Evolutionary conservation across 495 filamentous ascomycete genomes (phyloP).

Genomic region (Penicillium desertorum): DNA sequence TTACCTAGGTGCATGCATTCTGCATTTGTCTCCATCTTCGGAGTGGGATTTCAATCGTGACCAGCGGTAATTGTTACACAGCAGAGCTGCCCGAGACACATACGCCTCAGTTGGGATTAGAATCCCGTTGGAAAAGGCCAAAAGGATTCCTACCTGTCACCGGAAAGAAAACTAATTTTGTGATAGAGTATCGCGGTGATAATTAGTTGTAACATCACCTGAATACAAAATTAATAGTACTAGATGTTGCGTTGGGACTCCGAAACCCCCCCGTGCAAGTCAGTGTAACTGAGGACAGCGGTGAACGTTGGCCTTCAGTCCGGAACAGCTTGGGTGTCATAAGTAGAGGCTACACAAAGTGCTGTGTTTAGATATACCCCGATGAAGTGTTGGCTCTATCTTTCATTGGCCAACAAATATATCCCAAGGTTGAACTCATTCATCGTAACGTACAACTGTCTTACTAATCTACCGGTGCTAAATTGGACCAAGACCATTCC

Average conservation of each 20-base stretch:
- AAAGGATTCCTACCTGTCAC: neutral
- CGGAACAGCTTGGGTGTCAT: neutral
- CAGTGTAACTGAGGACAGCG: neutral
- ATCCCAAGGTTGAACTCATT: neutral
- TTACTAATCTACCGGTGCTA: neutral
- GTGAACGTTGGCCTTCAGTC: neutral
- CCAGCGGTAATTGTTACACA: conserved; percentile 17
- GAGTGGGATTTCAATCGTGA: conserved; percentile 8
- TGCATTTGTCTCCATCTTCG: neutral
- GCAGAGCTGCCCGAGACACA: conserved; percentile 18
- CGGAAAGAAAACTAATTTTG: neutral
- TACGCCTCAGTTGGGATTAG: conserved; percentile 9
- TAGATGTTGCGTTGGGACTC: neutral
- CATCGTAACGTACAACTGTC: neutral
- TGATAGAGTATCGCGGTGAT: neutral
- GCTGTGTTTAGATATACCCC: neutral
- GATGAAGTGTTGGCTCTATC: neutral
- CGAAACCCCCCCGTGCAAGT: neutral
- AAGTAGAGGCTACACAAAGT: conserved; percentile 1
- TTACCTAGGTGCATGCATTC: neutral
- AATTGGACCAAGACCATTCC: neutral
- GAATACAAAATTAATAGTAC: neutral
- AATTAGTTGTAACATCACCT: neutral
- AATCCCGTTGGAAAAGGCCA: conserved; percentile 18
- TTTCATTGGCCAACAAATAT: neutral